Evolutionary conservation across 2,329 filamentous ascomycete species (phyloP).

Genomic region (Pseudogymnoascus sp.): DNA sequence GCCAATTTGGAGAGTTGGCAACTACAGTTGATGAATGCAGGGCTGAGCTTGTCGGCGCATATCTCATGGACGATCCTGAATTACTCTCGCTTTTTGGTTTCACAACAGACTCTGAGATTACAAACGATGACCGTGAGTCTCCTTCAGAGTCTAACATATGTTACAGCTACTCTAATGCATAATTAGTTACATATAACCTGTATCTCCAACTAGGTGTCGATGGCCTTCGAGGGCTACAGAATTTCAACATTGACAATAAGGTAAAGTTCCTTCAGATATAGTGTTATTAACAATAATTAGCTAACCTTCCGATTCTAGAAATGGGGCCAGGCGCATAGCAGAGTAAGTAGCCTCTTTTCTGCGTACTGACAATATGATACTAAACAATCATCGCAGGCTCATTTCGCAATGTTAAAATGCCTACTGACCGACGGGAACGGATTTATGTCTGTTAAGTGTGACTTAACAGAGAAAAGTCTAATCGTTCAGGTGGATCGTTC

Average conservation of each 20-base stretch:
- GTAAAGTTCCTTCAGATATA: conserved; percentile 18
- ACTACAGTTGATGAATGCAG: conserved; percentile 53
- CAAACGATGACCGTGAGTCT: conserved; percentile 33
- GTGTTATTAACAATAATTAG: not conserved
- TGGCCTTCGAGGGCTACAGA: conserved; percentile 33
- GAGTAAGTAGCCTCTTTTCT: conserved; percentile 22
- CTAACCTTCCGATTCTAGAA: conserved; percentile 22
- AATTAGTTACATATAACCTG: conserved; percentile 33
- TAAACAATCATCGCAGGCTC: conserved; percentile 39
- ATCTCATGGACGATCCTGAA: conserved; percentile 37
- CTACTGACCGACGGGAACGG: conserved; percentile 47
- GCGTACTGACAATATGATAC: not conserved
- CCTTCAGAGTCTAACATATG: not conserved
- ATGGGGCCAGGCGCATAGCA: conserved; percentile 39
- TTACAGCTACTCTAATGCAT: conserved; percentile 13
- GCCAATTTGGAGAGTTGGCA: conserved; percentile 51
- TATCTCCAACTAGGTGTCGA: conserved; percentile 37
- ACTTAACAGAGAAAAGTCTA: conserved; percentile 39
- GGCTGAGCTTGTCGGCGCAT: conserved; percentile 36
- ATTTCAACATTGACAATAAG: conserved; percentile 32
- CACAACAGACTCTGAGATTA: conserved; percentile 30
- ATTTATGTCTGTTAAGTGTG: conserved; percentile 44
- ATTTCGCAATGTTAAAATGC: conserved; percentile 55
- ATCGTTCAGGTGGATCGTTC: conserved; percentile 48
- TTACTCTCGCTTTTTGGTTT: conserved; percentile 38